These are phyloP conservation scores for Plantago elongata DNA, from an alignment of 257 asterid species.

Conservation along the genomic window DNA sequence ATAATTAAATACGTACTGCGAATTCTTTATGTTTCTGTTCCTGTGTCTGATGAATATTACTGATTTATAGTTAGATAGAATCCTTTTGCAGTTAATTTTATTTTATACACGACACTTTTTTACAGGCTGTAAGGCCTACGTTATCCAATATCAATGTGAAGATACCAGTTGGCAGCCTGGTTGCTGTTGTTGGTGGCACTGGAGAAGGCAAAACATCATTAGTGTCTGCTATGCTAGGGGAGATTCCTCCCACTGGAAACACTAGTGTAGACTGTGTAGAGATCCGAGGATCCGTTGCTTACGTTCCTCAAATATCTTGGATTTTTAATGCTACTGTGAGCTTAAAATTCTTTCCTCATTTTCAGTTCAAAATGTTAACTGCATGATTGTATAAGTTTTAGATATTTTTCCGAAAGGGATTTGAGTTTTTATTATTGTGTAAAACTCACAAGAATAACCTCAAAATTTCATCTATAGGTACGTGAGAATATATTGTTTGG, in stretches of 20 bases:
- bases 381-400: neutral
- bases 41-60: constrained; percentile 6
- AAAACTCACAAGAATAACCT: constrained; percentile 14
- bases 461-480: constrained; percentile 39
- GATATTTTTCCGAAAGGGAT: too few relatives aligned
- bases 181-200: constrained; percentile 89
- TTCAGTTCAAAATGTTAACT: neutral
- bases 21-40: constrained; percentile 7
- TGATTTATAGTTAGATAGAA: constrained; percentile 8
- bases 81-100: constrained; percentile 4
- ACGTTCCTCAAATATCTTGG: constrained; percentile 94
- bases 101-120: constrained; percentile 1
- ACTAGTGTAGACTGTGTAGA: constrained; percentile 43
- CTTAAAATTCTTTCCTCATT: constrained; percentile 18
- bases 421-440: constrained; percentile 5
- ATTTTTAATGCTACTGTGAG: constrained; percentile 88
- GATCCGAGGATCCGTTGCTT: constrained; percentile 81
- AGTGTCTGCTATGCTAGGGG: constrained; percentile 83
- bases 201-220: constrained; percentile 96
- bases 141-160: constrained; percentile 68
- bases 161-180: constrained; percentile 72
- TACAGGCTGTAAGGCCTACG: constrained; percentile 67
- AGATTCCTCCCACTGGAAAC: constrained; percentile 76
- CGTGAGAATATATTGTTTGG: constrained; percentile 82
- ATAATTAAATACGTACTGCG: neutral